These are phyloP conservation scores for Verticillium longisporum DNA, from an alignment of 2,329 filamentous ascomycete genomes.

Conservation along the genomic window DNA sequence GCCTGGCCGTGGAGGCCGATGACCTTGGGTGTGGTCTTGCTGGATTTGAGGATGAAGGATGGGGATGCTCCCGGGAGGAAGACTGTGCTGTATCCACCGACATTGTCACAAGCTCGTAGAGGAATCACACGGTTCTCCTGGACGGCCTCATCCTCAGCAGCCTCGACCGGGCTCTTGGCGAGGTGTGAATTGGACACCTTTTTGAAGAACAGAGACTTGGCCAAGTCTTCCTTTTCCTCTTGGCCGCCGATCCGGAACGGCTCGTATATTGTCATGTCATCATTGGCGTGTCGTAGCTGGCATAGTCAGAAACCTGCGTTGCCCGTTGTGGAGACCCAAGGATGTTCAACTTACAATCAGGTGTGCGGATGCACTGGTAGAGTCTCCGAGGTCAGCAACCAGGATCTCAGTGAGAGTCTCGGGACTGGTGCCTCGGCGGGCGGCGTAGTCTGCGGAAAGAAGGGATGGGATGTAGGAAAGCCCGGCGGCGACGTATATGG, in stretches of 20 bases:
- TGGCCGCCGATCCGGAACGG: conserved; percentile 52
- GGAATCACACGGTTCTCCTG: conserved; percentile 41
- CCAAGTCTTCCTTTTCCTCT: conserved; percentile 32
- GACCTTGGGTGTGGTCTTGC: conserved; percentile 69
- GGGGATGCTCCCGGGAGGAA: conserved; percentile 77
- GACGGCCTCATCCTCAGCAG: conserved; percentile 42
- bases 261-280: conserved; percentile 84
- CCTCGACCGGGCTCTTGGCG: conserved; percentile 47
- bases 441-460: conserved; percentile 63
- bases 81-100: conserved; percentile 75
- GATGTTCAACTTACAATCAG: conserved; percentile 58
- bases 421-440: conserved; percentile 62
- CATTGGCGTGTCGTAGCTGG: conserved; percentile 68
- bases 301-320: background rate
- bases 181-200: conserved; percentile 66
- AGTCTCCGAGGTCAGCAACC: conserved; percentile 78
- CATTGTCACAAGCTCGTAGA: conserved; percentile 51
- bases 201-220: conserved; percentile 61
- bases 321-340: background rate
- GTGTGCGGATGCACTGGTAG: conserved; percentile 63
- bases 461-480: conserved; percentile 72
- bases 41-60: conserved; percentile 75
- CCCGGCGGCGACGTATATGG: conserved; percentile 69
- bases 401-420: conserved; percentile 74
- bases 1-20: conserved; percentile 62